Conservation (phyloP, 306 rosid genomes). For the Prosopis cineraria region DNA sequence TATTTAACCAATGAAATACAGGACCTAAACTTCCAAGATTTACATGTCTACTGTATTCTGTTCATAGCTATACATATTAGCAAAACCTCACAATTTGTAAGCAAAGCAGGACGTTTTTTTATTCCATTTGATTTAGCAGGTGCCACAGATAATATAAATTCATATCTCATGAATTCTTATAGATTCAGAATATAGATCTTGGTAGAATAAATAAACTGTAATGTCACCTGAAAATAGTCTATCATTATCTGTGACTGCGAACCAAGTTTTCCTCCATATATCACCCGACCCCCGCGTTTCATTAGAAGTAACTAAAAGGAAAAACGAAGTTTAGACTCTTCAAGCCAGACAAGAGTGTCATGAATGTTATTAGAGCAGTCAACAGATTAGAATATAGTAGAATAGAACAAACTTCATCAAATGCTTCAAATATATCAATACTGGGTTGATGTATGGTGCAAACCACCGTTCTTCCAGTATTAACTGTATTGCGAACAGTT, state of each 20-base stretch:
- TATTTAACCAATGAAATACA: background rate
- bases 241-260: constrained; percentile 66
- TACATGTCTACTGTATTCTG: background rate
- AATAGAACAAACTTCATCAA: constrained; percentile 63
- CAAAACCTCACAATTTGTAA: background rate
- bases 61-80: background rate
- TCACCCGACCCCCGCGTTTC: constrained; percentile 84
- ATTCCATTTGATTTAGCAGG: background rate
- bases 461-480: constrained; percentile 87
- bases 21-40: background rate
- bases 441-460: constrained; percentile 93
- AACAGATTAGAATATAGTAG: background rate
- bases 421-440: constrained; percentile 85
- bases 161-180: background rate
- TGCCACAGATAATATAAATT: background rate
- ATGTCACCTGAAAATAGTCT: constrained; percentile 74
- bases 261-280: constrained; percentile 84
- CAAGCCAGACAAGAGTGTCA: constrained; percentile 17
- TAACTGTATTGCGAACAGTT: constrained; percentile 84
- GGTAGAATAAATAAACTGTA: background rate
- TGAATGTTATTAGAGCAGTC: background rate
- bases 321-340: constrained; percentile 28
- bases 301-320: constrained; percentile 71
- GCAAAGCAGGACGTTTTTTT: constrained; percentile 2
- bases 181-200: background rate